phyloP scores from a whole-genome alignment of 2,329 filamentous ascomycete species.

The Tetracladium maxilliforme region DNA sequence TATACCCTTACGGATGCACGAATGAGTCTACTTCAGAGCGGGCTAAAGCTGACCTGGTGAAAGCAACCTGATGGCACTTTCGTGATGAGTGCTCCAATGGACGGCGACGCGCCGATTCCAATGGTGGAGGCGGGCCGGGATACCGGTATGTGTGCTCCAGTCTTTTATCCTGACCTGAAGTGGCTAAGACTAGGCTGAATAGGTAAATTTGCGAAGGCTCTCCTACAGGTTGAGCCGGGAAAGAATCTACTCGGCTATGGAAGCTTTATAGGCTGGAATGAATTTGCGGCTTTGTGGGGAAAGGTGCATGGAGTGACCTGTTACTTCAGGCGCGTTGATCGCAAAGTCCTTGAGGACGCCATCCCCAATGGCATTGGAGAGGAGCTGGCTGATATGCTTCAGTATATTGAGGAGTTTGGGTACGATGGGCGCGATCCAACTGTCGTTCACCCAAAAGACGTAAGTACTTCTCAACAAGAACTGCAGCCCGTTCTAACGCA shows the following conservation, averaged over 20 bases:
- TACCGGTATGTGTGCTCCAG: too few relatives aligned
- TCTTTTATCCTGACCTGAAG: too few relatives aligned
- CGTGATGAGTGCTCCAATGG: conserved; percentile 30
- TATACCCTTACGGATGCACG: too few relatives aligned
- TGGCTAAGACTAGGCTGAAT: too few relatives aligned
- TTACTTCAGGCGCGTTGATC: conserved; percentile 21
- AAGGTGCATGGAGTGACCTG: conserved; percentile 16
- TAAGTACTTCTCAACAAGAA: conserved; percentile 25
- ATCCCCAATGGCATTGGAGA: conserved; percentile 24
- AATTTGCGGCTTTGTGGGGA: conserved; percentile 27
- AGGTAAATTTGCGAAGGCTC: conserved; percentile 30
- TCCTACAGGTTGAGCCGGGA: conserved; percentile 31
- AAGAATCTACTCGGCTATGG: conserved; percentile 32
- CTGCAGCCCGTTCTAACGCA: neutral
- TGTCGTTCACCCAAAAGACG: conserved; percentile 23
- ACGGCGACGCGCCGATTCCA: conserved; percentile 20
- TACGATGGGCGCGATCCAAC: conserved; percentile 28
- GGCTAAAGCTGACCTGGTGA: neutral
- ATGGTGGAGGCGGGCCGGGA: conserved; percentile 30
- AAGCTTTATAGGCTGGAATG: conserved; percentile 26
- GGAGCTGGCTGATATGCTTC: conserved; percentile 30
- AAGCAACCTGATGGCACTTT: conserved; percentile 25
- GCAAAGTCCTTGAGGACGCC: conserved; percentile 22
- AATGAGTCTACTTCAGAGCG: too few relatives aligned
- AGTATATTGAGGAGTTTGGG: conserved; percentile 28